Percentiles rank a stretch among this genome's conserved stretches.
These are phyloP conservation scores for Cyanidium caldarium DNA, from an alignment of 23 red algal species.

Conservation along the genomic window DNA sequence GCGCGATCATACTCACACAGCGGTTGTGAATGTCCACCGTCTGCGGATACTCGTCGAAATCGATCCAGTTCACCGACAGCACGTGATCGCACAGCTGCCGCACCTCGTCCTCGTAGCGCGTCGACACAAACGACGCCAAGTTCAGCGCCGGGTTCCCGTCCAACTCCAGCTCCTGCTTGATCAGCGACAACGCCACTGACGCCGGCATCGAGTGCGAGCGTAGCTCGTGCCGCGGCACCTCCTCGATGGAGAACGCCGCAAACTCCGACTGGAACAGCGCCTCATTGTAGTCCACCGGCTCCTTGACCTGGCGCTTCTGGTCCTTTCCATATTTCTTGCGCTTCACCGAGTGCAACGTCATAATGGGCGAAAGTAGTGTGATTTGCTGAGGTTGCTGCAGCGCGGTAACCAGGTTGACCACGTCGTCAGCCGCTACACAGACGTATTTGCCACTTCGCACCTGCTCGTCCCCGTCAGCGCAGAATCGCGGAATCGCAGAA, in stretches of 20 bases:
- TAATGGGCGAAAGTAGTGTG: no score
- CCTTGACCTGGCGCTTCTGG: no score
- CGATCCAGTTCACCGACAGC: constrained; percentile 7
- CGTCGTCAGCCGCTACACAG: no score
- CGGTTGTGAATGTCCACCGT: constrained; percentile 25
- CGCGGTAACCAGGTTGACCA: no score
- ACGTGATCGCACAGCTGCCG: constrained; percentile 1
- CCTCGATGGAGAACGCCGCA: neutral
- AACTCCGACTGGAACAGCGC: neutral
- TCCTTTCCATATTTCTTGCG: no score
- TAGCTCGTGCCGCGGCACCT: neutral
- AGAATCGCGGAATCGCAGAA: no score
- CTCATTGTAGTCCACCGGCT: no score
- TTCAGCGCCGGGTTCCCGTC: constrained; percentile 3
- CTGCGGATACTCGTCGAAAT: constrained; percentile 18
- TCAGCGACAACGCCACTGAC: neutral
- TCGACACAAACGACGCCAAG: neutral
- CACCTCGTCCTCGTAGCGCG: neutral
- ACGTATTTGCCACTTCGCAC: no score
- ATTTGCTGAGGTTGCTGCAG: no score
- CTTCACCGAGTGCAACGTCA: no score
- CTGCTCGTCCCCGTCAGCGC: no score
- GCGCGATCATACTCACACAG: constrained; percentile 25
- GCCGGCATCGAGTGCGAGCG: neutral
- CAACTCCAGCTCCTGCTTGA: constrained; percentile 2